Conservation (phyloP, 2,329 filamentous ascomycete genomes). For the Clarireedia monteithiana region DNA sequence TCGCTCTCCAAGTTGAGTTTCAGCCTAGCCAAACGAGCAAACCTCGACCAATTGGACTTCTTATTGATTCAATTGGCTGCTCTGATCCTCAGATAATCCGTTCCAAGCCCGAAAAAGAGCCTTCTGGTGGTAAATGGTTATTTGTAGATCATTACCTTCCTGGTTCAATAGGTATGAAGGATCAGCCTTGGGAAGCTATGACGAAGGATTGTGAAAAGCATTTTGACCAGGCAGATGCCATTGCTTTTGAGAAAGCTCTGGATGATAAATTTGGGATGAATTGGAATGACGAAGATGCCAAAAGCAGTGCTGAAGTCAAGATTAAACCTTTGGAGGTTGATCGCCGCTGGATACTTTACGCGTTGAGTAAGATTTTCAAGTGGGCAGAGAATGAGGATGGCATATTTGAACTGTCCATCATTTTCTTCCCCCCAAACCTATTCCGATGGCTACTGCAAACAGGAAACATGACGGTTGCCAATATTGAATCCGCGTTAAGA, state of each 20-base stretch:
- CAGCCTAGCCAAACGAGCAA: slow-evolving; percentile 48
- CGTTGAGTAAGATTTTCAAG: slow-evolving; percentile 40
- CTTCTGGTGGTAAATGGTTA: slow-evolving; percentile 5
- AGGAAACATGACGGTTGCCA: slow-evolving; percentile 52
- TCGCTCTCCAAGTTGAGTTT: slow-evolving; percentile 62
- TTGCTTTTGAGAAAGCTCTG: slow-evolving; percentile 35
- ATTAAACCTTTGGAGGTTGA: slow-evolving; percentile 47
- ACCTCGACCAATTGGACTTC: slow-evolving; percentile 49
- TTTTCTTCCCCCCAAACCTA: slow-evolving; percentile 40
- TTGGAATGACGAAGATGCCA: slow-evolving; percentile 10
- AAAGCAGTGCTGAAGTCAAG: slow-evolving; percentile 20
- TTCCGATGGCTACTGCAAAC: slow-evolving; percentile 52
- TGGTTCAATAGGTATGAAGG: slow-evolving; percentile 15
- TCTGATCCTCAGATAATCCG: slow-evolving; percentile 38
- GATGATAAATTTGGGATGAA: slow-evolving; percentile 29
- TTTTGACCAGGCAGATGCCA: slow-evolving; percentile 30
- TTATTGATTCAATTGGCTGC: slow-evolving; percentile 68
- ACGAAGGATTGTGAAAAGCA: slow-evolving; percentile 29
- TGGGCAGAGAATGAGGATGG: slow-evolving; percentile 14
- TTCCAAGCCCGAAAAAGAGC: slow-evolving; percentile 11
- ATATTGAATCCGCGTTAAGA: slow-evolving; percentile 50
- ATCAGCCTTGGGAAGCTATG: slow-evolving; percentile 14
- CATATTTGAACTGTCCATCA: slow-evolving; percentile 29
- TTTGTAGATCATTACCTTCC: slow-evolving; percentile 24
- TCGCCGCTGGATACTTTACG: slow-evolving; percentile 54